Percentiles rank a stretch among this genome's conserved stretches.
phyloP scores from a whole-genome alignment of 768 basidiomycete genomes.

The Lentinula sp. region DNA sequence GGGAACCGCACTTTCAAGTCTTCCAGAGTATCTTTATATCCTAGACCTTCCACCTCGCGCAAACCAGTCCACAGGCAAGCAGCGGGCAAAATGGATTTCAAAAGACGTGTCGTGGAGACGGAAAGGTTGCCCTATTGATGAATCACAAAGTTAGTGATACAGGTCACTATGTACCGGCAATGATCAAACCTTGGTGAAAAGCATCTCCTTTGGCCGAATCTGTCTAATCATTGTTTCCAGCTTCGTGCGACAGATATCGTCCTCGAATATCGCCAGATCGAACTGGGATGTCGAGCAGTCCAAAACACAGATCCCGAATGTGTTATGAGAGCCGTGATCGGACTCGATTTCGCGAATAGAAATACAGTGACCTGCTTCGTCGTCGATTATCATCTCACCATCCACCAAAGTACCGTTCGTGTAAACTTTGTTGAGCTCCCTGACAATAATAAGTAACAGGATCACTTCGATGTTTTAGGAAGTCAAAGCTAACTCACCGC shows the following conservation, averaged over 20 bases:
- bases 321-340: constrained; percentile 36
- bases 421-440: constrained; percentile 92
- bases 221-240: constrained; percentile 92
- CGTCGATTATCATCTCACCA: constrained; percentile 79
- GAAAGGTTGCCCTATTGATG: constrained; percentile 73
- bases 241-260: constrained; percentile 88
- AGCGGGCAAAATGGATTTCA: constrained; percentile 75
- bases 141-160: not conserved
- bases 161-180: not conserved
- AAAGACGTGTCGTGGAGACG: constrained; percentile 71
- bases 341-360: constrained; percentile 68
- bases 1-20: constrained; percentile 67
- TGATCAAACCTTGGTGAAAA: constrained; percentile 73
- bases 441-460: constrained; percentile 17
- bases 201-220: constrained; percentile 83
- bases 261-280: constrained; percentile 82
- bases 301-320: constrained; percentile 85
- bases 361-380: constrained; percentile 93
- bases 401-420: constrained; percentile 97
- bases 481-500: constrained; percentile 36
- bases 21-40: constrained; percentile 61
- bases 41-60: constrained; percentile 75
- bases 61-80: constrained; percentile 88
- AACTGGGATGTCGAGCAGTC: constrained; percentile 97
- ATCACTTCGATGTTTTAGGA: not conserved